Conservation (phyloP, 805 yeast genomes). For the Debaryomyces prosopidis region DNA sequence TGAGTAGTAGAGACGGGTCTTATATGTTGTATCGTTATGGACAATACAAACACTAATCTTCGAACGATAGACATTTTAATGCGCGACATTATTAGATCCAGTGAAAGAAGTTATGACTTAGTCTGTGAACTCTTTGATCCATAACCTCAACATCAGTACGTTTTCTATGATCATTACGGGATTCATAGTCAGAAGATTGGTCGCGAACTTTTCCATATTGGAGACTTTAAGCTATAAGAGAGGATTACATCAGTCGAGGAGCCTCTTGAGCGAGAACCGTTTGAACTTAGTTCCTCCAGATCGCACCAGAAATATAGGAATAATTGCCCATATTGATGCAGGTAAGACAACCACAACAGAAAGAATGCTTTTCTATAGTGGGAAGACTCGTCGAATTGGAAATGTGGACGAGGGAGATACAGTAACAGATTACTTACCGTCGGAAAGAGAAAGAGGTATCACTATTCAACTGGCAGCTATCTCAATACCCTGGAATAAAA, state of each 20-base stretch:
- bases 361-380: slow-evolving; percentile 88
- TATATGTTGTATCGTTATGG: too few species aligned
- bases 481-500: slow-evolving; percentile 79
- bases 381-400: slow-evolving; percentile 77
- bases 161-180: background rate
- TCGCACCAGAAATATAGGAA: slow-evolving; percentile 81
- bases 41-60: too few species aligned
- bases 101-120: too few species aligned
- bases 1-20: too few species aligned
- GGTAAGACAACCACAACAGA: slow-evolving; percentile 98
- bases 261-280: background rate
- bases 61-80: too few species aligned
- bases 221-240: background rate
- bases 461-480: slow-evolving; percentile 97
- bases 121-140: too few species aligned
- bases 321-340: slow-evolving; percentile 98
- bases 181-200: background rate
- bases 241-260: background rate
- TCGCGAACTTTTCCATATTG: background rate
- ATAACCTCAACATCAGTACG: too few species aligned
- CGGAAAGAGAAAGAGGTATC: slow-evolving; percentile 90
- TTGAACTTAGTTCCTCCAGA: slow-evolving; percentile 29
- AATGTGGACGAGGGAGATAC: slow-evolving; percentile 97
- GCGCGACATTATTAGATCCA: too few species aligned
- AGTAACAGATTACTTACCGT: slow-evolving; percentile 86